Evolutionary conservation across 2,329 filamentous ascomycete genomes (phyloP), one percentile per base, ranked within the genome.

Genomic region (Monosporascus sp.): DNA sequence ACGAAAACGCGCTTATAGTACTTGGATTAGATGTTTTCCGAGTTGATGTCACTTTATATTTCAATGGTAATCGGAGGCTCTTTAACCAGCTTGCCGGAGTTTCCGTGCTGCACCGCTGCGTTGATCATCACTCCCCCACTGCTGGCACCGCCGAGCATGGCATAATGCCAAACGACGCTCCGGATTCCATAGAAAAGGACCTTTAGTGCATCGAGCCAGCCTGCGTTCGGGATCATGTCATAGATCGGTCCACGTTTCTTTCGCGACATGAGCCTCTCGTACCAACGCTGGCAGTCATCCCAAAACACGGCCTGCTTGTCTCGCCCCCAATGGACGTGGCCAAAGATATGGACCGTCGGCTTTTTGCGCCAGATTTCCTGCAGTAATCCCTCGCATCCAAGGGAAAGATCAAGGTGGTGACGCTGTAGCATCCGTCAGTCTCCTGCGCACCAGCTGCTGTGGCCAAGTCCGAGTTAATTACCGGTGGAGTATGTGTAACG

Each of bases 311-410:
- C 70, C 63, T 91, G 84, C 44, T 75, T 75, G 17, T 91, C 91
- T 46, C 87, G 81, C 8, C 84, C 88, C 64, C 80, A 87, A 72
- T 96, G 91, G 24, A 92, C 80, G 70, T 96, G 91, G 1, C 91
- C 91, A 67, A 94, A 96, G 48, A 96, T 80, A 69, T 96, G 90
- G 16, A 96, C 73, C 14, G 76, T 76, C 0, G 91, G 91, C 57
- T 82, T 84, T 11, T 91, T 83, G 37, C 87, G 81, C 84, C 87
- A 89, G 19, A 88, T 70, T 64, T 95, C 91, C 16, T 77, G 71
- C 6, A 93, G 77, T 6, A 96, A 78, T 52, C 81, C 79, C 7
- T 84, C 81, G 59, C 88, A 92, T 52, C 89, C 91, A 45, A 91
- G 73, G 3, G 78, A 83, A 49, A 84, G 78, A 60, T 87, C 87